phyloP scores from a whole-genome alignment of 306 rosid genomes.

The Begonia masoniana region DNA sequence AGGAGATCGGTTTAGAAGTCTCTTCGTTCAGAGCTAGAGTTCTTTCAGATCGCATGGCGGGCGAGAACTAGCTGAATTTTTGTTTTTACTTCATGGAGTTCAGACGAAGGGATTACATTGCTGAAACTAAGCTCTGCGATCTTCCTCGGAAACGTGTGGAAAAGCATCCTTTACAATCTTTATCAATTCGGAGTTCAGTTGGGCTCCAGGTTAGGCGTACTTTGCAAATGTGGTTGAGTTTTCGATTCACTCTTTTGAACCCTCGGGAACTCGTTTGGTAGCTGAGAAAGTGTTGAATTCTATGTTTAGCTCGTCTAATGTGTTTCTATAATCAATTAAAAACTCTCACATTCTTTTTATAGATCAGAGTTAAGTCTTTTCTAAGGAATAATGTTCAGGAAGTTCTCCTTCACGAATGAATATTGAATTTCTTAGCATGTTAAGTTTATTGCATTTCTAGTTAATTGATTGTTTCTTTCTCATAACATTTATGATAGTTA shows the following conservation, averaged over 20 bases:
- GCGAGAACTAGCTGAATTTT: not conserved
- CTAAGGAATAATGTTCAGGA: too few relatives aligned
- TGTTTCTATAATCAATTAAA: too few relatives aligned
- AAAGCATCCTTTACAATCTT: constrained; percentile 39
- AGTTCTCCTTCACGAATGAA: too few relatives aligned
- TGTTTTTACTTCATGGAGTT: constrained; percentile 50
- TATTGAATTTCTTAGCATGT: too few relatives aligned
- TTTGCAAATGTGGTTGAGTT: not conserved
- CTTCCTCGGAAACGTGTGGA: constrained; percentile 45
- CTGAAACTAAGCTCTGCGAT: constrained; percentile 39
- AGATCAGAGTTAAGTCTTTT: too few relatives aligned
- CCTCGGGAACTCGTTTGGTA: constrained; percentile 6
- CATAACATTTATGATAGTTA: not conserved
- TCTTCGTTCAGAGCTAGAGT: not conserved
- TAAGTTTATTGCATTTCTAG: too few relatives aligned
- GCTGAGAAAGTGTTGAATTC: constrained; percentile 4
- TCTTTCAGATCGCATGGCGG: not conserved
- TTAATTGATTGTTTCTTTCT: not conserved
- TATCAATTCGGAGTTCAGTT: constrained; percentile 5
- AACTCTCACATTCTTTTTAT: too few relatives aligned
- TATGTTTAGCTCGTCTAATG: not conserved
- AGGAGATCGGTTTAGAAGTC: not conserved
- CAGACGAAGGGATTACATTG: constrained; percentile 56
- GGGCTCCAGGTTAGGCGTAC: not conserved
- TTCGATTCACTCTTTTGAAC: not conserved